phyloP scores from a whole-genome alignment of 306 rosid genomes.

The Cucurbita ficifolia region DNA sequence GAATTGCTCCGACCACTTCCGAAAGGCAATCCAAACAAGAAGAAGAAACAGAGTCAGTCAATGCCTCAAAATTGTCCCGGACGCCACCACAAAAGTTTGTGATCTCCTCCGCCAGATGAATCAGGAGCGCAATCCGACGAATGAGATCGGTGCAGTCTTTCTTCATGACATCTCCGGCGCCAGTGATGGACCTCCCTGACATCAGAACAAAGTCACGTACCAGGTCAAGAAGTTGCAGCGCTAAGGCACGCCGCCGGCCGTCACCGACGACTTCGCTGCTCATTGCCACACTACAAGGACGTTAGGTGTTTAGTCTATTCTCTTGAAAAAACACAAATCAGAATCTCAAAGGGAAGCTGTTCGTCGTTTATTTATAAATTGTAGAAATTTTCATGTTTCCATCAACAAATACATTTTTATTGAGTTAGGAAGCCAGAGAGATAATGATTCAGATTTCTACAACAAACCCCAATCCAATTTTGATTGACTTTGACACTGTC shows the following conservation, averaged over 20 bases:
- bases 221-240: slow-evolving; percentile 37
- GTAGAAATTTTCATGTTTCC: not conserved
- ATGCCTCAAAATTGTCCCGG: not conserved
- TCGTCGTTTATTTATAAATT: not conserved
- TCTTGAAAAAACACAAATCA: not conserved
- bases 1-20: slow-evolving; percentile 57
- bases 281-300: slow-evolving; percentile 14
- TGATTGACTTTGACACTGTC: slow-evolving; percentile 3
- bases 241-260: slow-evolving; percentile 32
- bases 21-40: slow-evolving; percentile 22
- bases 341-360: not conserved
- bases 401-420: not conserved
- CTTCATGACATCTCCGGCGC: slow-evolving; percentile 29
- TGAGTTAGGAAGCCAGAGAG: not conserved
- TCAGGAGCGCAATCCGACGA: slow-evolving; percentile 73
- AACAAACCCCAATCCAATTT: not conserved
- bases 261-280: slow-evolving; percentile 32
- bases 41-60: slow-evolving; percentile 12
- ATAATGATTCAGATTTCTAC: not conserved
- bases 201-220: slow-evolving; percentile 40
- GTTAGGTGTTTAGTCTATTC: not conserved
- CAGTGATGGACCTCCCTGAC: slow-evolving; percentile 12
- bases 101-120: slow-evolving; percentile 71
- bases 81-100: slow-evolving; percentile 25
- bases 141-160: slow-evolving; percentile 86